phyloP scores from a whole-genome alignment of 345 rosid species.

The Boechera stricta region DNA sequence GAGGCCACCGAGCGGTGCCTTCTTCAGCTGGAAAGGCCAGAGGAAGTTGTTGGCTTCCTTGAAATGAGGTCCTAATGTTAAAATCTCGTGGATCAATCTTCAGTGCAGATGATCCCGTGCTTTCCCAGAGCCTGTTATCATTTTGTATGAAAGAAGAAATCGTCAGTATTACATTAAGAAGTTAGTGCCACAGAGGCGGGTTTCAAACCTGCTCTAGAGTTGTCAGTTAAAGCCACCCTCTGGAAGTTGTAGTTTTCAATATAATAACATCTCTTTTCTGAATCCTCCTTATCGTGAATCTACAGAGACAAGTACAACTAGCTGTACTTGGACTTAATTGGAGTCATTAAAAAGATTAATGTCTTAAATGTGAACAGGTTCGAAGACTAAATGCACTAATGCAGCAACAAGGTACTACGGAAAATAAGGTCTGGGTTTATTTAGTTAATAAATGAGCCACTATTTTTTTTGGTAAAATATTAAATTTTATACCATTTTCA shows the following conservation, averaged over 20 bases:
- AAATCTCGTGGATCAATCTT: constrained; percentile 87
- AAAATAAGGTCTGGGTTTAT: constrained; percentile 38
- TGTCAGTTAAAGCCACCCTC: constrained; percentile 79
- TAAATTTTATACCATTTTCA: too few relatives aligned
- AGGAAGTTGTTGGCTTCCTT: constrained; percentile 91
- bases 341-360: constrained; percentile 27
- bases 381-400: constrained; percentile 16
- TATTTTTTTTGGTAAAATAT: too few relatives aligned
- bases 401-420: constrained; percentile 42
- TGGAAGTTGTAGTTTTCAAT: constrained; percentile 25
- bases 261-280: background rate
- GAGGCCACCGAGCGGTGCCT: constrained; percentile 85
- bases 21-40: constrained; percentile 89
- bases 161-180: background rate
- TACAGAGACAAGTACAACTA: constrained; percentile 43
- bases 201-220: constrained; percentile 69
- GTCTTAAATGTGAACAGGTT: constrained; percentile 39
- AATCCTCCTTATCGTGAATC: constrained; percentile 30
- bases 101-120: constrained; percentile 71
- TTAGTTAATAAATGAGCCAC: background rate
- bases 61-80: constrained; percentile 92
- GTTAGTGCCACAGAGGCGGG: background rate
- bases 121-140: constrained; percentile 65
- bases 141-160: background rate
- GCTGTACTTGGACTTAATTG: constrained; percentile 39